Conservation (phyloP, 805 yeast genomes). For the Metschnikowia continentalis region DNA sequence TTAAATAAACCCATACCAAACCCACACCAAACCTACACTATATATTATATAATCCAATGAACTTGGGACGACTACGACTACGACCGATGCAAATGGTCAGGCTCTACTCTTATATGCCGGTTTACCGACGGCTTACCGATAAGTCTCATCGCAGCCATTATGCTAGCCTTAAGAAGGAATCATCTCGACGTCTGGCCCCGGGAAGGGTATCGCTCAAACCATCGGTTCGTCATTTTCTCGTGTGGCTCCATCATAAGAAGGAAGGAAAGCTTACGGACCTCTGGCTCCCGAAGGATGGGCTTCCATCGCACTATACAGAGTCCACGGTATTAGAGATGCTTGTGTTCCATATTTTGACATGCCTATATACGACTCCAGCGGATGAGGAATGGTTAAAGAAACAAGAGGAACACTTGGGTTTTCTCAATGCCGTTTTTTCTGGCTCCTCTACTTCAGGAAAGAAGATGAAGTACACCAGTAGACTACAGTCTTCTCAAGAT, state of each 20-base stretch:
- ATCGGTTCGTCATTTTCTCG: constrained; percentile 12
- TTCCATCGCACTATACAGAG: constrained; percentile 6
- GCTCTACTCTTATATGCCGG: neutral
- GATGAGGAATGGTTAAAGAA: constrained; percentile 10
- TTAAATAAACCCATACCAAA: too few relatives aligned
- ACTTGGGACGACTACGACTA: constrained; percentile 1
- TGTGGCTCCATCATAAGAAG: constrained; percentile 15
- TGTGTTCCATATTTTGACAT: constrained; percentile 14
- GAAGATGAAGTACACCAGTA: neutral
- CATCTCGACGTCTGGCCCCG: constrained; percentile 2
- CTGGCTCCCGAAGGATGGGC: constrained; percentile 2
- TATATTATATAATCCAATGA: neutral
- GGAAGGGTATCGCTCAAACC: too few relatives aligned
- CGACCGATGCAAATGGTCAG: neutral
- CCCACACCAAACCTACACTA: too few relatives aligned
- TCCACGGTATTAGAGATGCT: constrained; percentile 11
- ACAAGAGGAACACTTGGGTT: constrained; percentile 7
- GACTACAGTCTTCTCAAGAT: too few relatives aligned
- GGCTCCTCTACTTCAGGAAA: neutral
- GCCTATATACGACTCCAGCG: constrained; percentile 7
- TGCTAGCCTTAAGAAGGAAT: constrained; percentile 16
- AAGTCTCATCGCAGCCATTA: constrained; percentile 16
- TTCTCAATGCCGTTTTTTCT: constrained; percentile 4
- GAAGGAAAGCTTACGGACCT: constrained; percentile 3
- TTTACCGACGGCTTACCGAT: constrained; percentile 18